Evolutionary conservation across 345 rosid genomes (phyloP), one percentile per base, ranked within the genome.

Genomic region (Anastatica hierochuntica): DNA sequence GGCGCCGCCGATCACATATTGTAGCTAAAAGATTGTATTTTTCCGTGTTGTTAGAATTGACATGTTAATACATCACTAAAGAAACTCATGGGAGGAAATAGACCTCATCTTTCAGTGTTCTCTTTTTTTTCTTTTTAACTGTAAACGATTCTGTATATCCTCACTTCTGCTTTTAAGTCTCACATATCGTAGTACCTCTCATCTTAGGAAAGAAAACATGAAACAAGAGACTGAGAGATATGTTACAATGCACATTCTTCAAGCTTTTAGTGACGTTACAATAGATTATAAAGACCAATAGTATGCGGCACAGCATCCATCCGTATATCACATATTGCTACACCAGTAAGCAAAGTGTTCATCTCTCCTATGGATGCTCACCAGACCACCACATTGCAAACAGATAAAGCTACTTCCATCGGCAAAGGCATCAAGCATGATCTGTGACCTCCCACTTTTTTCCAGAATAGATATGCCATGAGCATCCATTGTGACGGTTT

Each of bases 371-470:
- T 81, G 73, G 59, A 68, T 75, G 46, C 97, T 83, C 44, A 94
- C 99, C 30, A 94, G 84, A 49, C 99, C 97, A 9, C 99, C 95
- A 9, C 99, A 94, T 13, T 79, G 79, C 66, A 94, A 64, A 64
- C 97, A 88, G 24, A 85, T 77, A 69, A 85, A 94, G 76, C 94
- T 94, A 79, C 94, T 94, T 64, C 95, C 97, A 23, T 88, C 97
- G 0, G 92, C 76, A 73, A 76, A 88, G 16, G 97, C 97, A 36
- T 88, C 99, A 61, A 83, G 70, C 70, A 83, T 82, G 37, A 94
- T 62, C 63, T 88, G 99, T 37, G 34, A 72, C 71, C 94, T 77
- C 35, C 97, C 94, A 15, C 79, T 74, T 66, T 94, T 88, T 0
- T 86, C 83, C 9, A 94, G 77, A 42, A 88, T 88, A 39, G 97